A percentile compares a stretch with the other conserved stretches of the same genome.
Evolutionary conservation across 805 yeast species (phyloP).

Genomic region (Candida ficus): DNA sequence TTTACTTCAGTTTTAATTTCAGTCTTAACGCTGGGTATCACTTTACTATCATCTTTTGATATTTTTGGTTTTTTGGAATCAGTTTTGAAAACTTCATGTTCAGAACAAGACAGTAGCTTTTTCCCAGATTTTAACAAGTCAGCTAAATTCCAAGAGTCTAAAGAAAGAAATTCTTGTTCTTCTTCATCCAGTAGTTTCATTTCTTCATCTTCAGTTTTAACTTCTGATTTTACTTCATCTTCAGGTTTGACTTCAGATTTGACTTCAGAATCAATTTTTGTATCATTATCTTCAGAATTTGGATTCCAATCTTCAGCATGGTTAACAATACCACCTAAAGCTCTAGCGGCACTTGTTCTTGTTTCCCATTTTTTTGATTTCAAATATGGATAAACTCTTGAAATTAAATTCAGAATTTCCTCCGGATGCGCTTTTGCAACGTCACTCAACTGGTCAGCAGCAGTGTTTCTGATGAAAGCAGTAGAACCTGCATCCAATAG

Average conservation of each 20-base stretch:
- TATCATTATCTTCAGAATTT: constrained; percentile 27
- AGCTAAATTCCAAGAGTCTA: constrained; percentile 45
- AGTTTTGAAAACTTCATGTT: constrained; percentile 13
- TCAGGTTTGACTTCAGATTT: constrained; percentile 19
- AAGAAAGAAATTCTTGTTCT: constrained; percentile 34
- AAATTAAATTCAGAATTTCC: constrained; percentile 73
- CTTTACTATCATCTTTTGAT: constrained; percentile 43
- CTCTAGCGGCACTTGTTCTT: constrained; percentile 88
- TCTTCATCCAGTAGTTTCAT: constrained; percentile 18
- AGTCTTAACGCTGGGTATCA: constrained; percentile 32
- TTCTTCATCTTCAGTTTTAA: constrained; percentile 14
- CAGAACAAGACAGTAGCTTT: constrained; percentile 34
- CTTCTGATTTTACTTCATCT: constrained; percentile 12
- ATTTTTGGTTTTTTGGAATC: constrained; percentile 36
- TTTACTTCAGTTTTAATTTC: constrained; percentile 32
- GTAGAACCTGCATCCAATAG: constrained; percentile 91
- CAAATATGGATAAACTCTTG: constrained; percentile 87
- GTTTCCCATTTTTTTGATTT: constrained; percentile 92
- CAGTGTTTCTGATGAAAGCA: constrained; percentile 87
- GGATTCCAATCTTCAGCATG: constrained; percentile 86
- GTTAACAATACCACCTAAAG: constrained; percentile 87
- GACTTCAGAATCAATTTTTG: neutral
- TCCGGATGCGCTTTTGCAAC: constrained; percentile 93
- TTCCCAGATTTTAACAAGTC: constrained; percentile 46
- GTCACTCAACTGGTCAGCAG: constrained; percentile 95